Conservation (phyloP, 306 rosid genomes). For the Prunus mongolica region DNA sequence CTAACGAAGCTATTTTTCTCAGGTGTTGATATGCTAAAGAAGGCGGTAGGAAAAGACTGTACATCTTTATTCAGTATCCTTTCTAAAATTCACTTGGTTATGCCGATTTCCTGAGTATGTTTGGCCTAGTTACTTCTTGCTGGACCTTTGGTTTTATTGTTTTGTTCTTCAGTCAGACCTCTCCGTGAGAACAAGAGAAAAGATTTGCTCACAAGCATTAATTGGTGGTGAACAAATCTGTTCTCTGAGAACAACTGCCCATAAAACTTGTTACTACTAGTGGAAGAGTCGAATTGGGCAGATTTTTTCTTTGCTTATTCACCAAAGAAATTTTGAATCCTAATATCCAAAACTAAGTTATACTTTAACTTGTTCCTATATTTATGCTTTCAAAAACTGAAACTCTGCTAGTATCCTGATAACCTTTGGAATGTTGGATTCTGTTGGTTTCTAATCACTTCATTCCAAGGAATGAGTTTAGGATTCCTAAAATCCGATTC, state of each 20-base stretch:
- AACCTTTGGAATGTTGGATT: not conserved
- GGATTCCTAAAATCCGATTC: not conserved
- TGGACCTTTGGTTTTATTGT: not conserved
- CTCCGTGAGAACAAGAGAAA: not conserved
- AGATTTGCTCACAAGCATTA: not conserved
- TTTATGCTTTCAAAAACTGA: too few relatives aligned
- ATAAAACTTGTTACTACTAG: not conserved
- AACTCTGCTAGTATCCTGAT: too few relatives aligned
- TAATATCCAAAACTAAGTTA: not conserved
- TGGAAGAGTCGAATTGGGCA: not conserved
- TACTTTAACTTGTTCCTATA: not conserved
- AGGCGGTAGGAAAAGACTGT: conserved; percentile 92
- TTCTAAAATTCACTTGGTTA: not conserved
- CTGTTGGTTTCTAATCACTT: not conserved
- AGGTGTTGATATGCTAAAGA: conserved; percentile 91
- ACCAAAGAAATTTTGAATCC: not conserved
- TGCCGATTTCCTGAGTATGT: not conserved
- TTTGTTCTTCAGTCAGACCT: not conserved
- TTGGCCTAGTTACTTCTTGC: not conserved
- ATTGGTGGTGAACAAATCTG: not conserved
- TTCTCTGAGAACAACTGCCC: not conserved
- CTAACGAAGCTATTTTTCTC: conserved; percentile 16
- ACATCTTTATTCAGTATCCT: conserved; percentile 98
- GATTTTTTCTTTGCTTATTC: not conserved
- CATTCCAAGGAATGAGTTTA: not conserved